Base-by-base conservation (phyloP, 2,329 filamentous ascomycete genomes). In the Myriosclerotinia curreyana region DNA sequence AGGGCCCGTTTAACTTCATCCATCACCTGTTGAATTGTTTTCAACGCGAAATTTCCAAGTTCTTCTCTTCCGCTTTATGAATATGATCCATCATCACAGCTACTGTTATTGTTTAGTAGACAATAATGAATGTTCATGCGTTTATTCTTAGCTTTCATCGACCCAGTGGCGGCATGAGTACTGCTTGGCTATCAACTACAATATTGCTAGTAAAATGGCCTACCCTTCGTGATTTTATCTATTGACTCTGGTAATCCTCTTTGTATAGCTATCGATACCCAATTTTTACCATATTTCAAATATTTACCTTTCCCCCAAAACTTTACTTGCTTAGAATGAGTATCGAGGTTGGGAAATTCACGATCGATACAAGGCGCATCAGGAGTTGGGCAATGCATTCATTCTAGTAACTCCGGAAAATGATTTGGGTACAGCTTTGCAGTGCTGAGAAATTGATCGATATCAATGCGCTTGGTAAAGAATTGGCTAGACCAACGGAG, bases 301-400 rank as follows among this genome's bases (percentile, higher is more conserved):
- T 17, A 42, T 17, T 31, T 63, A 15, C 60, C 60, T n/a, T 63
- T 63, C 11, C 38, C 46, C 60, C 49, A 63, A 48, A 63, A 63
- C 15, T 20, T 44, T 8, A 44, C 60, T n/a, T 51, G 52, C 12
- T 63, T 63, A n/a, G n/a, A n/a, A n/a, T n/a, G 56, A 50, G 49
- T 63, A 49, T 15, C 31, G 60, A 28, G 51, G 52, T 49, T 63
- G 60, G 60, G 60, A 63, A 49, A 63, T 63, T 48, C 28, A 58
- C 22, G 60, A 63, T 50, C 51, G 60, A 36, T 63, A 50, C 42
- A 42, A 28, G 22, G 51, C 60, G 6, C 60, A 63, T 31, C 60
- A 56, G 8, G 52, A 63, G 36, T 25, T 63, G 25, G 60, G 60
- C 6, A 52, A 63, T 56, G 60, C 51, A 17, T 63, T 63, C 17